Conservation (phyloP, 495 filamentous ascomycete species). For the Elaphomyces granulatus region DNA sequence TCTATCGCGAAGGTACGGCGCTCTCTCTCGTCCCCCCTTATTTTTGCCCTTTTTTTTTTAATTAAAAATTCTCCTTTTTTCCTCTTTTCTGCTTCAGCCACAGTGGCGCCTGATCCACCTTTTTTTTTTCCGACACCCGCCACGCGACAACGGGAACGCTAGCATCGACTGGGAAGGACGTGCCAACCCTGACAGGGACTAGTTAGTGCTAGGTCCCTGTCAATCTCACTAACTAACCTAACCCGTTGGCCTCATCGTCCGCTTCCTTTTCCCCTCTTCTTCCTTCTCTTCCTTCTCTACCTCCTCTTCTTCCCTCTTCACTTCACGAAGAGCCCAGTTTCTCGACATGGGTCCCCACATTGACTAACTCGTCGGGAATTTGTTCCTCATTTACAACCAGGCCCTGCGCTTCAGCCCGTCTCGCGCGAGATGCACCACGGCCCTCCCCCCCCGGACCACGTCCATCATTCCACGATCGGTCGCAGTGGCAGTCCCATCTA, state of each 20-base stretch:
- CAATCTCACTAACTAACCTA: too few species aligned
- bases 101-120: constrained; percentile 1
- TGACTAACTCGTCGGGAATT: too few species aligned
- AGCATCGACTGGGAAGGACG: too few species aligned
- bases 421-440: constrained; percentile 24
- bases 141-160: neutral
- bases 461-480: constrained; percentile 24
- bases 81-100: constrained; percentile 3
- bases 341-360: too few species aligned
- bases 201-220: too few species aligned
- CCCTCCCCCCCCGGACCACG: constrained; percentile 17
- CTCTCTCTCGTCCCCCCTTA: too few species aligned
- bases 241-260: too few species aligned
- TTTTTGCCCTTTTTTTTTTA: constrained; percentile 1
- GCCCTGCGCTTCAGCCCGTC: neutral
- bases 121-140: constrained; percentile 3
- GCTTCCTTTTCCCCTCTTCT: constrained; percentile 1
- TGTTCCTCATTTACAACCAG: neutral
- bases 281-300: constrained; percentile 4
- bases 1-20: constrained; percentile 25
- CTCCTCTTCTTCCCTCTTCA: constrained; percentile 4
- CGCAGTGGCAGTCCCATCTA: constrained; percentile 24
- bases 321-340: too few species aligned
- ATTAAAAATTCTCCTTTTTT: neutral
- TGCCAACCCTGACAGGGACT: too few species aligned